These are phyloP conservation scores for Tuber magnatum DNA, from an alignment of 495 filamentous ascomycete species.

Conservation along the genomic window DNA sequence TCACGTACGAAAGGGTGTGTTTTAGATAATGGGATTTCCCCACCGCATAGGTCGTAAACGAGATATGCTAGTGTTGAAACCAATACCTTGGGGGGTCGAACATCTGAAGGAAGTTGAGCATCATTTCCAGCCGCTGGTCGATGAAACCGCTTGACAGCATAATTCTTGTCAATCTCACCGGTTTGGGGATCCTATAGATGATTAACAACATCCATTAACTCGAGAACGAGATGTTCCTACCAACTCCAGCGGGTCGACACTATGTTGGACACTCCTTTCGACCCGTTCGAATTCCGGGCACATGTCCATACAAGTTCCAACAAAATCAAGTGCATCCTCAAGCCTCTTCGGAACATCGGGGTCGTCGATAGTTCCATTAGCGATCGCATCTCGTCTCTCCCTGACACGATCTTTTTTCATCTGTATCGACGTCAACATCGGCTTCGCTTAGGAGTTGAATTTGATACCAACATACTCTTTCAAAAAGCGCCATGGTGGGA, in stretches of 20 bases:
- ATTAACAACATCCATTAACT: conserved; percentile 17
- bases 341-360: conserved; percentile 75
- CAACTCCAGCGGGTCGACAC: conserved; percentile 56
- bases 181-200: conserved; percentile 34
- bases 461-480: neutral
- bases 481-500: neutral
- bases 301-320: conserved; percentile 87
- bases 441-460: neutral
- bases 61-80: conserved; percentile 76
- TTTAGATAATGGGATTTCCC: conserved; percentile 55
- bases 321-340: conserved; percentile 75
- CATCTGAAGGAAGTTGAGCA: conserved; percentile 82
- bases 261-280: conserved; percentile 46
- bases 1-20: conserved; percentile 92
- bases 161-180: conserved; percentile 24
- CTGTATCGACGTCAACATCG: conserved; percentile 6
- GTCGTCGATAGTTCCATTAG: conserved; percentile 72
- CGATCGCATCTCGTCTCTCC: conserved; percentile 63
- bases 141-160: conserved; percentile 69
- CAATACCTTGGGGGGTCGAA: conserved; percentile 70
- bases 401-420: conserved; percentile 59
- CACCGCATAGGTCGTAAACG: conserved; percentile 62
- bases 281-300: conserved; percentile 75
- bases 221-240: conserved; percentile 42
- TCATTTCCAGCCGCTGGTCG: conserved; percentile 89